Percentiles rank a stretch among this genome's conserved stretches.
Evolutionary conservation across 371 early-diverging fungal genomes (phyloP).

Genomic region (Entomophthora muscae): DNA sequence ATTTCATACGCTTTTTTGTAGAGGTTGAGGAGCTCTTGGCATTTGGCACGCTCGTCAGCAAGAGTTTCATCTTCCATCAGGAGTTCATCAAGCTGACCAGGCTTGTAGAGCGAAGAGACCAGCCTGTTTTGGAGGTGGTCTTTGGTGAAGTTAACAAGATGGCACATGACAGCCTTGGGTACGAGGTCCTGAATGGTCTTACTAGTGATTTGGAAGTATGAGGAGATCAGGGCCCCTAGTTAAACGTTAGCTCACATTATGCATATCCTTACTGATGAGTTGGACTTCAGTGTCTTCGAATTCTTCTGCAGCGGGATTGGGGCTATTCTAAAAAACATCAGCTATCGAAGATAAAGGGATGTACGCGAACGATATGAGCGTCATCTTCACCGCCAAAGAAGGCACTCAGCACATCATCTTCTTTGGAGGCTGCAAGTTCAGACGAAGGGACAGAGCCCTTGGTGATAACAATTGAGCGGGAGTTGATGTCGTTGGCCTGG

Average conservation of each 20-base stretch:
- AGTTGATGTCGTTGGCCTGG: not conserved
- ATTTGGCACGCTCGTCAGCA: slow-evolving; percentile 53
- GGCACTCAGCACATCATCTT: slow-evolving; percentile 50
- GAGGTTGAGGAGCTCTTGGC: slow-evolving; percentile 54
- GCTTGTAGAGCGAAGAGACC: slow-evolving; percentile 66
- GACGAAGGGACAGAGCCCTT: not conserved
- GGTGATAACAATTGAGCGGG: slow-evolving; percentile 4
- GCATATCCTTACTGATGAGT: slow-evolving; percentile 42
- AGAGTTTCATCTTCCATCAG: slow-evolving; percentile 60
- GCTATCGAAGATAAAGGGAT: slow-evolving; percentile 24
- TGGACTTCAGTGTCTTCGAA: slow-evolving; percentile 66
- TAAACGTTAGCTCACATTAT: not conserved
- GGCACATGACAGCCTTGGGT: slow-evolving; percentile 84
- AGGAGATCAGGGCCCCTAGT: slow-evolving; percentile 43
- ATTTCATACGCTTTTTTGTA: slow-evolving; percentile 60
- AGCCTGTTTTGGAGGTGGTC: slow-evolving; percentile 64
- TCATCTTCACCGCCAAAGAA: slow-evolving; percentile 43
- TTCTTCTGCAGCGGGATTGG: slow-evolving; percentile 25
- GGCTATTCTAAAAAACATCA: slow-evolving; percentile 12
- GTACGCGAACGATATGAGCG: slow-evolving; percentile 15
- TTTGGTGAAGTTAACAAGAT: slow-evolving; percentile 57
- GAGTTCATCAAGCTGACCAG: slow-evolving; percentile 45
- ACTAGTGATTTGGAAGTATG: slow-evolving; percentile 75
- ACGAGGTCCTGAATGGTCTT: slow-evolving; percentile 75
- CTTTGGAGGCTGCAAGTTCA: slow-evolving; percentile 13